Base-by-base conservation (phyloP, 371 early-diverging fungal species). In the Syncephalastrum monosporum region DNA sequence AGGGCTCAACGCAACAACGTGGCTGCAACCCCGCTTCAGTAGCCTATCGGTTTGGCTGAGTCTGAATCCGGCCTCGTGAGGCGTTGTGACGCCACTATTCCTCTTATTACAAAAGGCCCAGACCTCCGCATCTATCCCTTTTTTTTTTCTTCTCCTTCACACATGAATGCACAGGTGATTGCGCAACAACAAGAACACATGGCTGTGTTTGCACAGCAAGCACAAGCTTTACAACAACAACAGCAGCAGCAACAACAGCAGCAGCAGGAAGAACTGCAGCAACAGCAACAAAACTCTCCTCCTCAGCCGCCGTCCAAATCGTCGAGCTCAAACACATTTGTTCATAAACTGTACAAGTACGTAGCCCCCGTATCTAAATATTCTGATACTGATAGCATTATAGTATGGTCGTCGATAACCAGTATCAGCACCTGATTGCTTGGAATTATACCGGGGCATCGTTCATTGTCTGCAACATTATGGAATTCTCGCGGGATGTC, bases 401-500 rank as follows among this genome's bases (percentile, higher is more conserved):
- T 68, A 87, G 88, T 68, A 92, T 94, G 92, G 91, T 94, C 23
- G 69, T 84, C 54, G 93, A 92, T 71, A 79, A 76, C 46, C 82
- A 85, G 49, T 87, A 86, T 67, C 90, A 91, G 67, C 88, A 90
- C 68, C 74, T 90, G 61, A 92, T 94, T 60, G 82, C 86, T 16
- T 94, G 93, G 93, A 88, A 85, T 67, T 85, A 83, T 58, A 79
- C 89, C 15, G 93, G 95, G 17, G 80, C 90, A 3, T 91, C 94
- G 14, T 96, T 98, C 64, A 85, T 94, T 57, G 96, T 97, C 51
- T 87, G 89, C 70, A 91, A 95, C 63, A 90, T 92, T 38, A 83
- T 85, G 69, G 93, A 90, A 51, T 93, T 94, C 69, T 81, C 89
- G 15, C 71, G 84, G 51, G 85, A 84, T 58, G 88, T 94, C 1